Base-by-base conservation (phyloP, 805 yeast genomes). In the Monosporozyma aerobia region DNA sequence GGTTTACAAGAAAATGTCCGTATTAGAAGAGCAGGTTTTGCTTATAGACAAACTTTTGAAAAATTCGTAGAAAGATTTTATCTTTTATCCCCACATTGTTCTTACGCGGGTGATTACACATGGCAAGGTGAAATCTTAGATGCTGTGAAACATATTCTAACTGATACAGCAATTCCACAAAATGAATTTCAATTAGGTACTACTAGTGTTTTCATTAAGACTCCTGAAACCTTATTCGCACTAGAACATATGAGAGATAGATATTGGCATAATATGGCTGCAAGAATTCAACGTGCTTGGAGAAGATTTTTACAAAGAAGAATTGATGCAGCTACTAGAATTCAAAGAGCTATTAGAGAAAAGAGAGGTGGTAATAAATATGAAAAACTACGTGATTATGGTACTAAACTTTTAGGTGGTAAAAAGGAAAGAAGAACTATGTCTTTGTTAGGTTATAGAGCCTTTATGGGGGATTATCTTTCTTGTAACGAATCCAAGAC, bases 251-350 rank as follows among this genome's bases (percentile, higher is more conserved):
- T 92, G 92, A 81, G 98, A 69, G 99, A 94, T 63, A 86, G 83
- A 73, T 94, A 90, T 67, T 94, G 99, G 98, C 92, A 89, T 64
- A 88, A 87, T 61, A 94, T 94, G 95, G 99, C 99, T 4, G 90
- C 96, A 3, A 81, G 95, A 62, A 92, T 94, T 60, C 99, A 94
- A 74, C 81, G 97, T 59, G 98, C 99, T 3, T 90, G 97, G 87
- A 80, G 99, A 73, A 77, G 87, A 61, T 87, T 85, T 65, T 73
- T 83, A 56, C 83, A 82, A 68, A 78, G 87, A 64, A 83, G 90
- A 72, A 85, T 83, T 53, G 96, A 88, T 62, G 90, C 95, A 25
- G 97, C 97, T 1, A 81, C 79, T 54, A 78, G 76, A 51, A 81
- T 89, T 44, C 97, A 90, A 70, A 78, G 83, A 56, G 82, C 87